Conservation (phyloP, 2,329 filamentous ascomycete species). For the Cercospora janseana region DNA sequence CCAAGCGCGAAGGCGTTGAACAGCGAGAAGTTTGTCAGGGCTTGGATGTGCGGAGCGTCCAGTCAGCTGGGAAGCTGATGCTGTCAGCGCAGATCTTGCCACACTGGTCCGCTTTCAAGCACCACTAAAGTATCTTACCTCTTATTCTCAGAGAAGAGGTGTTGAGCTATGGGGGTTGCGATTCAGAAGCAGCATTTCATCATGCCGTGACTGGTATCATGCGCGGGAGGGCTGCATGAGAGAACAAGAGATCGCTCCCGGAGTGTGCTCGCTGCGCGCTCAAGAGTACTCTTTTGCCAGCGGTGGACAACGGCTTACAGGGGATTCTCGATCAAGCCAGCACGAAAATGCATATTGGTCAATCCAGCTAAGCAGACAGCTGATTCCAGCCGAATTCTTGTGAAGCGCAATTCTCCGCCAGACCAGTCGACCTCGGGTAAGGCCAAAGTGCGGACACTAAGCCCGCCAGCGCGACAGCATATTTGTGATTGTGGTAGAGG, state of each 20-base stretch:
- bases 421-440: too few species aligned
- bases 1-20: slow-evolving; percentile 11
- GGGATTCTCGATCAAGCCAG: too few species aligned
- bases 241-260: neutral
- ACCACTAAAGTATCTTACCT: slow-evolving; percentile 3
- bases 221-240: neutral
- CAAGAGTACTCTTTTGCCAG: too few species aligned
- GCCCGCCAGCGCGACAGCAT: too few species aligned
- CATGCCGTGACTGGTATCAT: neutral
- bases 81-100: slow-evolving; percentile 8
- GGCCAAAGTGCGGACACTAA: too few species aligned
- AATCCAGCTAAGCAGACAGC: too few species aligned
- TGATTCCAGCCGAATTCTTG: too few species aligned
- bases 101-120: neutral
- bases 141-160: slow-evolving; percentile 10
- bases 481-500: too few species aligned
- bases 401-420: too few species aligned
- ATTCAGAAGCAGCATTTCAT: neutral
- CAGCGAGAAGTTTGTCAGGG: slow-evolving; percentile 3
- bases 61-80: neutral
- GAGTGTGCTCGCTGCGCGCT: too few species aligned
- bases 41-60: neutral
- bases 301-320: too few species aligned
- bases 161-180: slow-evolving; percentile 6
- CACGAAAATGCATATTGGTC: too few species aligned